Percentiles rank a stretch among this genome's conserved stretches.
Evolutionary conservation across 2,329 filamentous ascomycete genomes (phyloP).

Genomic region (Lachnellula hyalina): DNA sequence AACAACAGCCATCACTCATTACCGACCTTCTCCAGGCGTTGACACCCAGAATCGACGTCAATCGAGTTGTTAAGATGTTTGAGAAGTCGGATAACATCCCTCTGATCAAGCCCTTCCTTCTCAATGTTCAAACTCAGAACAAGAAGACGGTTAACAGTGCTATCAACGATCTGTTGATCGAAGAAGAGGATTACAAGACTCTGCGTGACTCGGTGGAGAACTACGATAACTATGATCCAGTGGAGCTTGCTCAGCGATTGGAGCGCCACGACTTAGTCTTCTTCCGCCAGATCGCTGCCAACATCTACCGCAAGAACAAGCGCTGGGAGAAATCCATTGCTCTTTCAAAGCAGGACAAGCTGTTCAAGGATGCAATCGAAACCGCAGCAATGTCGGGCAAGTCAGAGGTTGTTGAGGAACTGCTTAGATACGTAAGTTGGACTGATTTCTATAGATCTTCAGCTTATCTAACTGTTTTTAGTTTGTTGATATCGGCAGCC

Average conservation of each 20-base stretch:
- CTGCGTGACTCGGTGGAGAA: slow-evolving; percentile 95
- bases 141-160: slow-evolving; percentile 98
- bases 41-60: slow-evolving; percentile 93
- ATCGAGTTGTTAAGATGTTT: slow-evolving; percentile 98
- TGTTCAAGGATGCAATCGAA: slow-evolving; percentile 99
- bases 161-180: slow-evolving; percentile 95
- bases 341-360: slow-evolving; percentile 96
- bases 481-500: slow-evolving; percentile 99
- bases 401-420: slow-evolving; percentile 86
- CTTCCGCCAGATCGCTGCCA: slow-evolving; percentile 97
- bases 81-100: slow-evolving; percentile 97
- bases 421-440: slow-evolving; percentile 87
- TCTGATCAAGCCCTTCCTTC: slow-evolving; percentile 95
- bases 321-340: slow-evolving; percentile 99
- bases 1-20: slow-evolving; percentile 90
- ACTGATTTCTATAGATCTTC: slow-evolving; percentile 1
- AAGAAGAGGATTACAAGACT: slow-evolving; percentile 99
- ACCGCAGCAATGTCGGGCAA: slow-evolving; percentile 90
- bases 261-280: slow-evolving; percentile 98
- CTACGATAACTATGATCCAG: slow-evolving; percentile 97
- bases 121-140: slow-evolving; percentile 95
- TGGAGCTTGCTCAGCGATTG: slow-evolving; percentile 82
- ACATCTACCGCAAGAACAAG: slow-evolving; percentile 99
- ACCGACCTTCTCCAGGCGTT: slow-evolving; percentile 93
- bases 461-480: slow-evolving; percentile 36